phyloP scores from a whole-genome alignment of 345 rosid species.

The thale cress (Arabidopsis thaliana) region DNA sequence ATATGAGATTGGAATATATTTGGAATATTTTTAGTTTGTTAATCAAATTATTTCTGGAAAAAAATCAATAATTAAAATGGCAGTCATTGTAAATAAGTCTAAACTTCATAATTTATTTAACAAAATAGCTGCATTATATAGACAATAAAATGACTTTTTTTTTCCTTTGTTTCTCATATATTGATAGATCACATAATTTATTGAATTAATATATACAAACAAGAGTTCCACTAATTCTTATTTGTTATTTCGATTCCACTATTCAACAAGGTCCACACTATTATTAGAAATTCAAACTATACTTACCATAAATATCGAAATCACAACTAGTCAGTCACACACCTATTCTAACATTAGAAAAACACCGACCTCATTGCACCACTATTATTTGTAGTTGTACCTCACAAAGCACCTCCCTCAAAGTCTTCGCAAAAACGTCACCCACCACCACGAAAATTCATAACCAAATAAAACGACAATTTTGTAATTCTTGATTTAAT shows the following conservation, averaged over 20 bases:
- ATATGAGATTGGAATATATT: too few species aligned
- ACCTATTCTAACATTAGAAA: constrained; percentile 2
- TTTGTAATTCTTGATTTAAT: neutral
- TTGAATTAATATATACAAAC: too few species aligned
- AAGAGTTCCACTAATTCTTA: neutral
- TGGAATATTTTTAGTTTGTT: too few species aligned
- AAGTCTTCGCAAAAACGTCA: constrained; percentile 42
- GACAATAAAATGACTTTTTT: too few species aligned
- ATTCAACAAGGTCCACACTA: neutral
- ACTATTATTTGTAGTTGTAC: constrained; percentile 27
- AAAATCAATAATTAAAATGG: too few species aligned
- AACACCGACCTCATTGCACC: constrained; percentile 28
- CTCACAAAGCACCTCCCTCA: constrained; percentile 33
- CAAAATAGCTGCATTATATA: too few species aligned
- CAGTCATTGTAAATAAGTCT: too few species aligned
- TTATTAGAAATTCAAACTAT: neutral
- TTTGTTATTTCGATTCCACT: neutral
- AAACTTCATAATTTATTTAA: too few species aligned
- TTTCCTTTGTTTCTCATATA: too few species aligned
- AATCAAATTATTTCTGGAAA: too few species aligned
- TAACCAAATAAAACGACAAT: constrained; percentile 32
- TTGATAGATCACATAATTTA: too few species aligned
- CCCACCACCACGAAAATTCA: constrained; percentile 33
- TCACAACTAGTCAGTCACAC: neutral
- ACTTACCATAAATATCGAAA: neutral